Base-by-base conservation (phyloP, 495 filamentous ascomycete species). In the Penicillium fimorum region DNA sequence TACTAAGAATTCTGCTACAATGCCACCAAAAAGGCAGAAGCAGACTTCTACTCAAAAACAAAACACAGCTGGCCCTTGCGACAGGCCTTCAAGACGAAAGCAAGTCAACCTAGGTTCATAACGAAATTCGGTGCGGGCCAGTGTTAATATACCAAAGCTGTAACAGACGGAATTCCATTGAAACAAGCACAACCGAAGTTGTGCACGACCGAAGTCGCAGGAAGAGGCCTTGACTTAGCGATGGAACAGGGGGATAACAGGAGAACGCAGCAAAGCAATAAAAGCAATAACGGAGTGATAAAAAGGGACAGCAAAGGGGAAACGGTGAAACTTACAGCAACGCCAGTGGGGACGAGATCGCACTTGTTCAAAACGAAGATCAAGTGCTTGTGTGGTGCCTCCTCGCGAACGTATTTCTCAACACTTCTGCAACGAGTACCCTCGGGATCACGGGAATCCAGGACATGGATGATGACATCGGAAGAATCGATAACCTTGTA, bases 401-500 rank as follows among this genome's bases (percentile, higher is more conserved):
- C 94, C 56, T 92, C 86, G 54, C 82, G 82, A 48, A 98, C 88
- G 65, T 97, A 97, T 70, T 96, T 96, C 65, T 97, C 94, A 40
- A 96, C 71, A 66, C 87, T 90, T 18, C 88, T 79, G 78, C 94
- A 96, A 40, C 93, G 83, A 35, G 93, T 97, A 15, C 92, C 91
- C 5, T 91, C 71, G 13, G 93, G 93, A 74, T 97, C 92, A 70
- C 93, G 83, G 32, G 93, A 90, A 75, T 97, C 93, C 5, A 97
- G 72, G n/a, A 96, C 89, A 62, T 97, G 93, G 30, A 97, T 87
- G 30, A 97, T 83, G 24, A 97, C 91, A 68, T 97, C 93, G n/a
- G 91, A 93, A 8, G 91, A 92, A 72, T 96, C 91, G 25, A 97
- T 91, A 65, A 96, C 91, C 75, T 98, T 96, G 76, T 93, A 96